Conservation (phyloP, 306 rosid genomes). For the Astragalus glycyphyllos region DNA sequence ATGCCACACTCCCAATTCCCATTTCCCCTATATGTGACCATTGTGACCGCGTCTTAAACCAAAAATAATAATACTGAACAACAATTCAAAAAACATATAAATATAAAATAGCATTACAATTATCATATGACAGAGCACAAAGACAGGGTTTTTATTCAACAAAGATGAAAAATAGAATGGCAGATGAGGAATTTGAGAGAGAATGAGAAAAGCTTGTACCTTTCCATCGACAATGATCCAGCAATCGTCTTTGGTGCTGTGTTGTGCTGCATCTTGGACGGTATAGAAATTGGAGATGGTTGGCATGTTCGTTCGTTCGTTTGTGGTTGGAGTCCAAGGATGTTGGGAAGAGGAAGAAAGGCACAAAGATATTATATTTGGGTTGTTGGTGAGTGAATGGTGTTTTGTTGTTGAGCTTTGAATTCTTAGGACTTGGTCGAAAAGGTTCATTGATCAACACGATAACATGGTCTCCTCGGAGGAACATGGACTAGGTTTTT, state of each 20-base stretch:
- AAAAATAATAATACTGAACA: background rate
- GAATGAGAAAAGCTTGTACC: slow-evolving; percentile 45
- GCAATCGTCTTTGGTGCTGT: slow-evolving; percentile 79
- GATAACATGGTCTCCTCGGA: background rate
- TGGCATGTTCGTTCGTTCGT: slow-evolving; percentile 57
- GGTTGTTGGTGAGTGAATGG: background rate
- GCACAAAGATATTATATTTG: background rate
- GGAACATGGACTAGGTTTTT: background rate
- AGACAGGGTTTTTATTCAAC: background rate
- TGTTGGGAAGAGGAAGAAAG: background rate
- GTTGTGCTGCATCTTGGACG: slow-evolving; percentile 67
- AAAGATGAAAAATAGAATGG: background rate
- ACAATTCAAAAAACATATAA: background rate
- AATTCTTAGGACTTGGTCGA: background rate
- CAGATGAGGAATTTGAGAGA: slow-evolving; percentile 10
- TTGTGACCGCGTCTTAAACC: too few relatives aligned
- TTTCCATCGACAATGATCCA: slow-evolving; percentile 86
- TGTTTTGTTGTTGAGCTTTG: background rate
- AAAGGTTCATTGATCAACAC: background rate
- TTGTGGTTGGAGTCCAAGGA: background rate
- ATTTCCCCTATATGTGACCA: too few relatives aligned
- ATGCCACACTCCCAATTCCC: too few relatives aligned
- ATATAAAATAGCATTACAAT: slow-evolving; percentile 2
- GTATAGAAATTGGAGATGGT: slow-evolving; percentile 62
- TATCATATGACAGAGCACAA: background rate